Evolutionary conservation across 2,329 filamentous ascomycete species (phyloP), one percentile per base, ranked within the genome.

Genomic region (Chrysoporthe deuterocubensis): DNA sequence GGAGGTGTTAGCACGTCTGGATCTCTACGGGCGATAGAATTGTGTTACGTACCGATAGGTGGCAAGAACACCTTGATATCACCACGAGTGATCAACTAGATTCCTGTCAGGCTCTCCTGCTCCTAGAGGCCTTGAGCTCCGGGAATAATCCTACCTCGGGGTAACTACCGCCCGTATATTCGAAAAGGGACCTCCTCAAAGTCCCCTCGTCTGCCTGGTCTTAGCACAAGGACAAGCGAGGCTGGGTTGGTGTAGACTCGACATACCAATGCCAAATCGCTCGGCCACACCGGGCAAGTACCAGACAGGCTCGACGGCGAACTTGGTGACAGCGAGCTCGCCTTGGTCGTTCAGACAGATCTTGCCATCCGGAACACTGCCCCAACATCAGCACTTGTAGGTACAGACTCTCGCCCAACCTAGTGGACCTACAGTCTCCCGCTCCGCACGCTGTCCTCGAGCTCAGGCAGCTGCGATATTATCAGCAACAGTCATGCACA

Each of bases 51-150:
- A 87, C 87, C 96, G 77, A 99, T 98, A 4, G 96, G 96, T 43
- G 96, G 96, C 57, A 98, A 82, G 81, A 98, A 99, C 57, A 97
- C 83, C 81, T 99, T 98, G 80, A 98, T 94, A 76, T 98, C 96
- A 57, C 90, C 89, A 67, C 96, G 89, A 18, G 96, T 99, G 77
- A 99, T 97, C 70, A 98, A 85, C 83, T 88, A 70, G 61, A 52
- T 44, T 44, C 13, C 9, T 13, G 16, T 52, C 21, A 62, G 34
- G 32, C 21, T 40, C 18, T 21, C 32, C 18, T 13, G 40, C n/a
- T 54, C 50, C 62, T 78, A 61, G 78, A 76, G 26, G 40, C 13
- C 44, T 37, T 46, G n/a, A 8, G 40, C 42, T 32, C 54, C 66
- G 18, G 44, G 16, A 48, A 56, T 40, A 4, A 37, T 70, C 71